Percentiles rank a stretch among this genome's conserved stretches.
Conservation (phyloP, 768 basidiomycete genomes). For the Mrakia frigida region DNA sequence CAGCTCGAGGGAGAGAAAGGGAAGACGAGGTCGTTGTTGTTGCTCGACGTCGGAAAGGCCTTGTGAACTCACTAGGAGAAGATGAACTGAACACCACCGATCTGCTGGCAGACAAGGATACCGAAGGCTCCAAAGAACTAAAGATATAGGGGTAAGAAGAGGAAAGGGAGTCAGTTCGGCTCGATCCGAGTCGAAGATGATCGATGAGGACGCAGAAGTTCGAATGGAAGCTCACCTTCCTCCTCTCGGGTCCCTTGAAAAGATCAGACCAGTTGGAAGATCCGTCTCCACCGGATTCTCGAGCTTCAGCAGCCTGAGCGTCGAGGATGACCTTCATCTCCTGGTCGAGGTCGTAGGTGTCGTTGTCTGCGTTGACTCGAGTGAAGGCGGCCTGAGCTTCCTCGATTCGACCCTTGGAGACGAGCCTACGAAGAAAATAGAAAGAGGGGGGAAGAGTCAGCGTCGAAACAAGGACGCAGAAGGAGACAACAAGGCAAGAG, state of each 20-base stretch:
- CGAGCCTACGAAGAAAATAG: constrained; percentile 39
- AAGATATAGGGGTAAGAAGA: neutral
- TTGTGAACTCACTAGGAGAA: constrained; percentile 29
- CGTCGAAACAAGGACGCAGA: too few species aligned
- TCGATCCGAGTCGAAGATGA: neutral
- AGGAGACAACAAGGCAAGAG: neutral
- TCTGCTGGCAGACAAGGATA: constrained; percentile 43
- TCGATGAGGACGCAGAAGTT: neutral
- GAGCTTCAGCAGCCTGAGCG: constrained; percentile 39
- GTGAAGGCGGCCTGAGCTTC: constrained; percentile 40
- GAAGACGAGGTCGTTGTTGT: neutral
- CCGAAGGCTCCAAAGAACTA: constrained; percentile 42
- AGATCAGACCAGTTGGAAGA: constrained; percentile 40
- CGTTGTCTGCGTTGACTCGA: constrained; percentile 39
- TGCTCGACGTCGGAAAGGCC: too few species aligned
- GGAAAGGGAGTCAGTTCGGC: neutral
- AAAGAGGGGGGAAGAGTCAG: neutral
- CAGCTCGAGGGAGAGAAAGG: neutral
- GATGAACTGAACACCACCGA: constrained; percentile 45
- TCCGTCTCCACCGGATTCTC: constrained; percentile 33
- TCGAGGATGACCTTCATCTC: constrained; percentile 34
- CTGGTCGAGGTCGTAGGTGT: constrained; percentile 34
- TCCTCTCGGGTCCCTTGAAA: constrained; percentile 39
- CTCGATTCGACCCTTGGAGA: constrained; percentile 39
- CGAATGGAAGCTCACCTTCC: constrained; percentile 31